Percentiles rank a stretch among this genome's conserved stretches.
Conservation (phyloP, 2,329 filamentous ascomycete genomes). For the Colletotrichum incanum region DNA sequence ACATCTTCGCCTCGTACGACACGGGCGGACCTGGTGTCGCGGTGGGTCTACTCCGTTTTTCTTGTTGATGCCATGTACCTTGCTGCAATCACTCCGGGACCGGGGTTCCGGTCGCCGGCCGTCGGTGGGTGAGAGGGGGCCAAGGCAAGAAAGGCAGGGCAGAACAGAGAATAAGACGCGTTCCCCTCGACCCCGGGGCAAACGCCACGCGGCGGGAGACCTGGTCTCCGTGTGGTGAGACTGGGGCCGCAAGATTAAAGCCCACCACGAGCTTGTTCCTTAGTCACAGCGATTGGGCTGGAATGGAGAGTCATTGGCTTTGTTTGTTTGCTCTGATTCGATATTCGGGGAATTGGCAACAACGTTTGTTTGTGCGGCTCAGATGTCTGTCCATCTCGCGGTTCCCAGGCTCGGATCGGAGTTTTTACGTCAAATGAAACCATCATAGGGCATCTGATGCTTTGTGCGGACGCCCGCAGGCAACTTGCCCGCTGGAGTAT, state of each 20-base stretch:
- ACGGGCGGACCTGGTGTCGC: background rate
- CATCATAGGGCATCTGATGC: background rate
- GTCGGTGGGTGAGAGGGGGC: constrained; percentile 8
- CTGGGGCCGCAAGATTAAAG: constrained; percentile 4
- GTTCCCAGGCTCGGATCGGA: background rate
- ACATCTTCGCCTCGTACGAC: constrained; percentile 7
- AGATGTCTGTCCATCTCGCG: background rate
- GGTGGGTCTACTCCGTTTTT: constrained; percentile 9
- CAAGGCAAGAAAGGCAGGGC: background rate
- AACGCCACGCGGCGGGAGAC: constrained; percentile 7
- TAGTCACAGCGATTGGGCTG: background rate
- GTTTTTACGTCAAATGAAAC: background rate
- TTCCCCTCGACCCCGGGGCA: background rate
- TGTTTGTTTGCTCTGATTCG: background rate
- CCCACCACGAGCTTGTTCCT: background rate
- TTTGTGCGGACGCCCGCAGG: background rate
- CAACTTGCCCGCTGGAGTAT: background rate
- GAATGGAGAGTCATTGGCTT: background rate
- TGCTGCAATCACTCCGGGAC: constrained; percentile 24
- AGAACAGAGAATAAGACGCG: background rate
- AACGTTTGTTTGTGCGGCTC: background rate
- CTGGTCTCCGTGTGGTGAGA: constrained; percentile 6
- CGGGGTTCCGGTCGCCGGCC: constrained; percentile 22
- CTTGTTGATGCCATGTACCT: constrained; percentile 9
- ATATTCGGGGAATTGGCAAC: too few relatives aligned